Evolutionary conservation across 352 stramenopile genomes (phyloP).

Genomic region (Pythium aphanidermatum): DNA sequence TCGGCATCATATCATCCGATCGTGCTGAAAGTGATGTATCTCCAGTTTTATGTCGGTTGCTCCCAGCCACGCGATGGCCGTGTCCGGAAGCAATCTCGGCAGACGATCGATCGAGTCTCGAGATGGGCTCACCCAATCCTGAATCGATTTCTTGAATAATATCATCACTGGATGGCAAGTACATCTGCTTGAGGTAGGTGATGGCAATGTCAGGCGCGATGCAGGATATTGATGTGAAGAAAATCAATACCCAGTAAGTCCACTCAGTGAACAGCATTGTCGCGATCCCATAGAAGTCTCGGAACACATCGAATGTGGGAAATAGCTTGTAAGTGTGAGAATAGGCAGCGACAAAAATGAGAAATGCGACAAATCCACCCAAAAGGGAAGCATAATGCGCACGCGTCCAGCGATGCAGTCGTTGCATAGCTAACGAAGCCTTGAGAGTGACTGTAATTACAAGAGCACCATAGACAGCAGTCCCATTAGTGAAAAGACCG

Average conservation of each 20-base stretch:
- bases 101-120: neutral
- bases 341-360: slow-evolving; percentile 68
- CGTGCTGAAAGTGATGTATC: slow-evolving; percentile 4
- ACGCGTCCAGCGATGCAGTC: slow-evolving; percentile 65
- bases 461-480: slow-evolving; percentile 69
- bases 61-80: neutral
- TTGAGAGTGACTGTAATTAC: slow-evolving; percentile 77
- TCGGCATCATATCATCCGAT: slow-evolving; percentile 18
- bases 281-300: slow-evolving; percentile 63
- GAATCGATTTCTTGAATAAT: slow-evolving; percentile 86
- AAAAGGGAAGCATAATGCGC: slow-evolving; percentile 69
- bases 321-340: slow-evolving; percentile 60
- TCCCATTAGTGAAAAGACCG: slow-evolving; percentile 67
- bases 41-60: slow-evolving; percentile 2
- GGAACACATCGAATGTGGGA: slow-evolving; percentile 63
- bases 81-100: neutral
- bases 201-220: slow-evolving; percentile 56
- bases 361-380: slow-evolving; percentile 49
- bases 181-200: slow-evolving; percentile 81
- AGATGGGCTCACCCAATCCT: slow-evolving; percentile 32
- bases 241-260: slow-evolving; percentile 57
- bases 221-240: slow-evolving; percentile 58
- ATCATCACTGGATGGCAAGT: slow-evolving; percentile 72
- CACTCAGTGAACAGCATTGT: slow-evolving; percentile 46
- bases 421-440: slow-evolving; percentile 66